Evolutionary conservation across 1,139 yeast genomes (phyloP).

Genomic region (Protomyces pachydermus): DNA sequence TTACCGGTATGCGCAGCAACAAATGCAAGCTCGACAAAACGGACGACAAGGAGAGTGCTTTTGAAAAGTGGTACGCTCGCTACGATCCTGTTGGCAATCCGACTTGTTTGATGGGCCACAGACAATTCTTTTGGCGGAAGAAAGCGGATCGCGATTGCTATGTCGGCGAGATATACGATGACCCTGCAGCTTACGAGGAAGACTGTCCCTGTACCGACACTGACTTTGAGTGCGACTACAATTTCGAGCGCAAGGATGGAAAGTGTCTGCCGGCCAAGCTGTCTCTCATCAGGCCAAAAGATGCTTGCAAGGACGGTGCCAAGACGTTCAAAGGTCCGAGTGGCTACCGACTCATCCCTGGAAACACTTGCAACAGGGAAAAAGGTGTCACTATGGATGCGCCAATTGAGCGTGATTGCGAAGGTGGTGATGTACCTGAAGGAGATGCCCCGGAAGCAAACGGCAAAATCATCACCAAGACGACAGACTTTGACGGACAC

Average conservation of each 20-base stretch:
- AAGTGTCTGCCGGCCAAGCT: slow-evolving; percentile 54
- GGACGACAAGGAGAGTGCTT: slow-evolving; percentile 53
- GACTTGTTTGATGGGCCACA: slow-evolving; percentile 68
- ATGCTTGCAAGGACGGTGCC: slow-evolving; percentile 38
- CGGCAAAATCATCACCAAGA: slow-evolving; percentile 36
- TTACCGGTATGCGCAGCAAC: slow-evolving; percentile 50
- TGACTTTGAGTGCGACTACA: slow-evolving; percentile 63
- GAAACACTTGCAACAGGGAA: slow-evolving; percentile 46
- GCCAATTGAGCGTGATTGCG: slow-evolving; percentile 33
- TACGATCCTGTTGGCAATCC: slow-evolving; percentile 49
- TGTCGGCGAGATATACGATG: slow-evolving; percentile 56
- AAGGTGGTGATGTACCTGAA: neutral
- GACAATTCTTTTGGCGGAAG: slow-evolving; percentile 62
- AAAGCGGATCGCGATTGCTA: slow-evolving; percentile 66
- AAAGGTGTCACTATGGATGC: slow-evolving; percentile 34
- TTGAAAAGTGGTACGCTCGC: slow-evolving; percentile 66
- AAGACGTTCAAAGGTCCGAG: slow-evolving; percentile 37
- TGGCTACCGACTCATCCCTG: slow-evolving; percentile 46
- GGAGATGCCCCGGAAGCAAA: slow-evolving; percentile 27
- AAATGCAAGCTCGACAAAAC: slow-evolving; percentile 42
- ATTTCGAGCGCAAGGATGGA: slow-evolving; percentile 40
- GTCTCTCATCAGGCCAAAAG: slow-evolving; percentile 27
- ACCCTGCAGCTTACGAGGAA: slow-evolving; percentile 52
- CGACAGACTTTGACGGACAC: slow-evolving; percentile 42
- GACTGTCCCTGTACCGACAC: slow-evolving; percentile 59